These are phyloP conservation scores for Starmerella lactis-condensi DNA, from an alignment of 805 yeast genomes.

Conservation along the genomic window DNA sequence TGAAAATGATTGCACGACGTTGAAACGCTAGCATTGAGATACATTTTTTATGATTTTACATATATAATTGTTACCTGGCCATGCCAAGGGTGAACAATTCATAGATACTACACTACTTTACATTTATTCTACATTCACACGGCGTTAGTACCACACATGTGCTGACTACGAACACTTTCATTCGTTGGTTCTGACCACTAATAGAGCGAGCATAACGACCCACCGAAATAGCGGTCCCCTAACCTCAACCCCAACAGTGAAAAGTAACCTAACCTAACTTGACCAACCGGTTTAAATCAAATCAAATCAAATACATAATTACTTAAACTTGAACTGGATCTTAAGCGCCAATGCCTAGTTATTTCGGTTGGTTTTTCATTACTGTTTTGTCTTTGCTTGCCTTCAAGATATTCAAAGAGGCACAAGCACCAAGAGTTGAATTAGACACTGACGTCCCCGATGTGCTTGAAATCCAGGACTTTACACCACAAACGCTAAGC, in stretches of 20 bases:
- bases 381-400: conserved; percentile 4
- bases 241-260: background rate
- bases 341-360: conserved; percentile 1
- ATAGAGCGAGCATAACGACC: too few species aligned
- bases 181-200: too few species aligned
- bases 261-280: background rate
- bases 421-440: conserved; percentile 1
- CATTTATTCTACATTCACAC: too few species aligned
- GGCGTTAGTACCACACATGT: too few species aligned
- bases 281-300: too few species aligned
- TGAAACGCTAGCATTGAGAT: too few species aligned
- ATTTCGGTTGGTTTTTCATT: conserved; percentile 5
- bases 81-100: background rate
- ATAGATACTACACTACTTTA: background rate
- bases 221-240: background rate
- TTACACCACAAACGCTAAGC: conserved; percentile 56
- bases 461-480: conserved; percentile 26
- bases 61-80: conserved; percentile 1
- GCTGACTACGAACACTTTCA: too few species aligned
- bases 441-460: conserved; percentile 11
- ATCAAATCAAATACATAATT: too few species aligned
- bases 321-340: background rate
- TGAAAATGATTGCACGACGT: too few species aligned
- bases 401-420: conserved; percentile 2
- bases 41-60: too few species aligned